Conservation (phyloP, 2,329 filamentous ascomycete genomes). For the Arthroderma sp. region DNA sequence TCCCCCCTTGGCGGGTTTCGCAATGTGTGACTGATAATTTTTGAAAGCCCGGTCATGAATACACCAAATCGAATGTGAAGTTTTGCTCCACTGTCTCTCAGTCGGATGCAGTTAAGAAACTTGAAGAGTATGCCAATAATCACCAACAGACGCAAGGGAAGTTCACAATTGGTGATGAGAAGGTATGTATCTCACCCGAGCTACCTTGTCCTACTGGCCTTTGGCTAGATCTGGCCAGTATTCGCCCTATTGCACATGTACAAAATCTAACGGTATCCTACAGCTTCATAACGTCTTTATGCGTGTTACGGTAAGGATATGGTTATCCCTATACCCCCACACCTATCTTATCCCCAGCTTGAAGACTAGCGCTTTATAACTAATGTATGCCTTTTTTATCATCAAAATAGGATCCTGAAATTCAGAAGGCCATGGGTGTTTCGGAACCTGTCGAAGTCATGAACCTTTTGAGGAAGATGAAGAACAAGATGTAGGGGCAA, state of each 20-base stretch:
- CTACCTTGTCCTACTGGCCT: not conserved
- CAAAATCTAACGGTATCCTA: not conserved
- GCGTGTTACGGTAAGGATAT: slow-evolving; percentile 57
- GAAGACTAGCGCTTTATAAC: not conserved
- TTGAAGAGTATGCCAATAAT: slow-evolving; percentile 62
- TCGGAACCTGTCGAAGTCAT: slow-evolving; percentile 74
- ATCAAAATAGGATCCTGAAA: slow-evolving; percentile 54
- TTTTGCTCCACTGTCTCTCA: slow-evolving; percentile 69
- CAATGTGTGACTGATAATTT: not conserved
- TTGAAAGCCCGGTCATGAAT: slow-evolving; percentile 77
- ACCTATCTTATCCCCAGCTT: not conserved
- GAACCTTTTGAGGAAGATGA: slow-evolving; percentile 75
- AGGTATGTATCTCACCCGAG: slow-evolving; percentile 51
- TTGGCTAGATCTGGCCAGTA: not conserved
- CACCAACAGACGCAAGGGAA: slow-evolving; percentile 87
- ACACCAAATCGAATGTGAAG: slow-evolving; percentile 92
- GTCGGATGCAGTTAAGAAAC: slow-evolving; percentile 61
- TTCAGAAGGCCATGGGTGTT: slow-evolving; percentile 74
- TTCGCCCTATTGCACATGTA: not conserved
- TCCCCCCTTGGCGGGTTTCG: not conserved
- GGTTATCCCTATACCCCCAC: not conserved
- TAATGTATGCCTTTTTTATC: not conserved
- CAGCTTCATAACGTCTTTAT: slow-evolving; percentile 95
- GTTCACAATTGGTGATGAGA: slow-evolving; percentile 95
- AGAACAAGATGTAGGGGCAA: slow-evolving; percentile 37